Conservation (phyloP, 176 grass and related monocot genomes). For the Urochloa ruziziensis region DNA sequence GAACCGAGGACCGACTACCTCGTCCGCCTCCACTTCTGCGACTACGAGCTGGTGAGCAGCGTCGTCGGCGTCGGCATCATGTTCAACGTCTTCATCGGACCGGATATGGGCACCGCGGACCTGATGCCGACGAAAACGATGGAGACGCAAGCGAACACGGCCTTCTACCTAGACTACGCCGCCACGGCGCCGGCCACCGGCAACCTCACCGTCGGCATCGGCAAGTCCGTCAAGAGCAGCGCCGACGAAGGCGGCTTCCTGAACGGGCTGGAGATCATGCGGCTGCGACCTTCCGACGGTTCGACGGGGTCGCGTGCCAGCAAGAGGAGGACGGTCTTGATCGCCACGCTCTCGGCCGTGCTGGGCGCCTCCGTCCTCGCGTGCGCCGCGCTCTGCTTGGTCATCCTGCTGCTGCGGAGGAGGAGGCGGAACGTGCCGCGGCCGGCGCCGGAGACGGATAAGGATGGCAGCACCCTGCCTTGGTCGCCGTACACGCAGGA, state of each 20-base stretch:
- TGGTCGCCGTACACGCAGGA: slow-evolving; percentile 38
- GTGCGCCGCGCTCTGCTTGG: slow-evolving; percentile 4
- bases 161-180: slow-evolving; percentile 49
- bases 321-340: neutral
- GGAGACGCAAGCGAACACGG: neutral
- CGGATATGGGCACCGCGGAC: neutral
- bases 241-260: slow-evolving; percentile 21
- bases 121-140: neutral
- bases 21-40: slow-evolving; percentile 72
- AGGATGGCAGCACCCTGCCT: slow-evolving; percentile 27
- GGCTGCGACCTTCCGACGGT: slow-evolving; percentile 1
- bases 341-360: slow-evolving; percentile 16
- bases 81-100: slow-evolving; percentile 61
- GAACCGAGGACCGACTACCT: slow-evolving; percentile 35
- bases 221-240: neutral
- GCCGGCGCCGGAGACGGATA: slow-evolving; percentile 22
- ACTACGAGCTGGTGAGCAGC: slow-evolving; percentile 30
- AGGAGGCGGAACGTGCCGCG: neutral
- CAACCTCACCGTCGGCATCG: slow-evolving; percentile 56
- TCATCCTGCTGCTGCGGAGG: slow-evolving; percentile 12
- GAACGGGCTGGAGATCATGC: slow-evolving; percentile 88
- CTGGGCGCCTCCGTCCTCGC: slow-evolving; percentile 33
- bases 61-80: neutral
- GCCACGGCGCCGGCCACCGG: neutral
- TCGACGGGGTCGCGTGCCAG: neutral